Conservation (phyloP, 1,284 basidiomycete species). For the Cutaneotrichosporon sp. region DNA sequence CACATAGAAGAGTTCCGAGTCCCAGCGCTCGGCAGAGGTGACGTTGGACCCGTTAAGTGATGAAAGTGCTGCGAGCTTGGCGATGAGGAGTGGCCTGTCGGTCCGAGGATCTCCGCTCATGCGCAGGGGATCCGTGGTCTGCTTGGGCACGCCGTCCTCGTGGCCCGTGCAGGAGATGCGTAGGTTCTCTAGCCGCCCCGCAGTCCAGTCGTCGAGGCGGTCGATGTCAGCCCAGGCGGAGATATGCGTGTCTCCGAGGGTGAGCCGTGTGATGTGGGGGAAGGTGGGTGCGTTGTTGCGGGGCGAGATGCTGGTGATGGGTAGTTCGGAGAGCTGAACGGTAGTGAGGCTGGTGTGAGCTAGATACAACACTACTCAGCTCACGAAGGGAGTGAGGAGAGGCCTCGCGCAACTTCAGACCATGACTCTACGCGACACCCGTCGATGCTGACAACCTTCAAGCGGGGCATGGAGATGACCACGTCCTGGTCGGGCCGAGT, state of each 20-base stretch:
- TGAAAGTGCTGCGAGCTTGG: conserved; percentile 66
- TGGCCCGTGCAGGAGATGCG: conserved; percentile 19
- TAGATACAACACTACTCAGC: conserved; percentile 29
- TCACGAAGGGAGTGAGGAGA: conserved; percentile 61
- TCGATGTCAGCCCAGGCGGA: conserved; percentile 69
- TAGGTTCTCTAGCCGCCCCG: conserved; percentile 17
- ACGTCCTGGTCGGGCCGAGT: not conserved
- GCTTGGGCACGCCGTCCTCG: conserved; percentile 3
- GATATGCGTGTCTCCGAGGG: conserved; percentile 60
- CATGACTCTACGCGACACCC: conserved; percentile 68
- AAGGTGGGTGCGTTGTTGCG: conserved; percentile 25
- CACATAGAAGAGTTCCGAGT: conserved; percentile 84
- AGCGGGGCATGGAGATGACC: conserved; percentile 27
- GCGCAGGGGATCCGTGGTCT: conserved; percentile 19
- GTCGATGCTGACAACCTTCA: conserved; percentile 72
- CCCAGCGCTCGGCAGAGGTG: conserved; percentile 66
- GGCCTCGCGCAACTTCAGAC: conserved; percentile 58
- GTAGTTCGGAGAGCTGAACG: conserved; percentile 70
- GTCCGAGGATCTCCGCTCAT: conserved; percentile 5
- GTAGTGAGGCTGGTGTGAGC: conserved; percentile 56
- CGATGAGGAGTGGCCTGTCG: conserved; percentile 65
- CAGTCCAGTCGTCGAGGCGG: conserved; percentile 57
- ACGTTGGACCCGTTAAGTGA: conserved; percentile 60
- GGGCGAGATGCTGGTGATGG: conserved; percentile 59
- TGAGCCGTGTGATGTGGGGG: conserved; percentile 58